Percentiles rank a stretch among this genome's conserved stretches.
Conservation (phyloP, 495 filamentous ascomycete species). For the Aspergillus asperescens region DNA sequence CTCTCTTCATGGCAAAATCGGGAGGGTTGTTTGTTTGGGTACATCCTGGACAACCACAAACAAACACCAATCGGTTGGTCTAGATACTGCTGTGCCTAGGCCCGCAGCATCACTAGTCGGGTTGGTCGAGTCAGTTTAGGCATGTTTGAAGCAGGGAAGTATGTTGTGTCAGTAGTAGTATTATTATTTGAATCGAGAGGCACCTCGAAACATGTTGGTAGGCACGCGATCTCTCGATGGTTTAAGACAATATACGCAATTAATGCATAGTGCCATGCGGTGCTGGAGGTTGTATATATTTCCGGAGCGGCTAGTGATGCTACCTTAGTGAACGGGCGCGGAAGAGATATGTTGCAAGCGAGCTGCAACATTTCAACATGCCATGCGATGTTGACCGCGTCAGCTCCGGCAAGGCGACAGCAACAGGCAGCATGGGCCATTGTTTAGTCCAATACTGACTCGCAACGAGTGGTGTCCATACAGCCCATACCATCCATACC, state of each 20-base stretch:
- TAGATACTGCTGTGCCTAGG: constrained; percentile 3
- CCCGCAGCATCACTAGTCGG: constrained; percentile 10
- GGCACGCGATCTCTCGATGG: no score
- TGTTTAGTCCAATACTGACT: no score
- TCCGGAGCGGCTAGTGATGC: no score
- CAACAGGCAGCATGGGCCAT: no score
- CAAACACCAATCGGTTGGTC: not conserved
- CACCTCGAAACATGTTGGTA: not conserved
- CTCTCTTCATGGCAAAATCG: not conserved
- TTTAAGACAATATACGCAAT: no score
- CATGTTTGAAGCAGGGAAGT: not conserved
- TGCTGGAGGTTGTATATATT: no score
- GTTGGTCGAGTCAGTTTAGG: not conserved
- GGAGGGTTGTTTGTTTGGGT: no score
- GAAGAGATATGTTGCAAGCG: constrained; percentile 4
- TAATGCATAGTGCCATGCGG: no score
- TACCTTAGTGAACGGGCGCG: not conserved
- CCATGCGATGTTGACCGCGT: constrained; percentile 1
- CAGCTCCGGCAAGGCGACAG: not conserved
- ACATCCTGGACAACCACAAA: constrained; percentile 1
- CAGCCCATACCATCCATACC: no score
- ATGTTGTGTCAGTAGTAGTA: not conserved
- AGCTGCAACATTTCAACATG: no score
- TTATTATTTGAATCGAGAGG: not conserved
- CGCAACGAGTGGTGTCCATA: no score